Percentiles rank a stretch among this genome's conserved stretches.
Evolutionary conservation across 225 moss, liverwort and hornwort genomes (phyloP).

Genomic region (Straminergon stramineum): DNA sequence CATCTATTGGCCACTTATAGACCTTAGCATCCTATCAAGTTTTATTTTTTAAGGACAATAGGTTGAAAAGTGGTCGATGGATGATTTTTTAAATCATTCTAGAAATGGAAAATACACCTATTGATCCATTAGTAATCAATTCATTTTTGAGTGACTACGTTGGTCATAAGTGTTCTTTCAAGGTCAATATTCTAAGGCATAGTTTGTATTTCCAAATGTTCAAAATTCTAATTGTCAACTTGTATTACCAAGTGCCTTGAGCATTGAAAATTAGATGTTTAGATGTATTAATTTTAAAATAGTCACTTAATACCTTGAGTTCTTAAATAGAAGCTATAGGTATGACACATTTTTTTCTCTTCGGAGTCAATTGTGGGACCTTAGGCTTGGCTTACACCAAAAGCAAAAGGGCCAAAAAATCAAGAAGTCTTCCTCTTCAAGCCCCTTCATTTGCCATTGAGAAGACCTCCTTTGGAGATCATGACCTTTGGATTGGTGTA

Average conservation of each 20-base stretch:
- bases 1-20: not conserved
- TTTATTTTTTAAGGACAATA: not conserved
- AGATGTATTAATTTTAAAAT: not conserved
- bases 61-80: not conserved
- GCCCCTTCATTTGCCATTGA: not conserved
- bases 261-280: not conserved
- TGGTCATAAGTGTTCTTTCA: not conserved
- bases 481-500: not conserved
- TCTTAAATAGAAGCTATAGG: not conserved
- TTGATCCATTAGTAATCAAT: not conserved
- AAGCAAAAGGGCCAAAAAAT: not conserved
- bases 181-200: too few species aligned
- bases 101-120: not conserved
- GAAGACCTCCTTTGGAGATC: rapidly evolving
- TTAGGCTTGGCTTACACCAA: not conserved
- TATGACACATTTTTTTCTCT: not conserved
- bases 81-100: rapidly evolving
- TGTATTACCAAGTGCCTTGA: not conserved
- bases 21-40: not conserved
- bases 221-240: not conserved
- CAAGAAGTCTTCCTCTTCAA: not conserved
- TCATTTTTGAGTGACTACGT: not conserved
- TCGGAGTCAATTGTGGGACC: not conserved
- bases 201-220: not conserved
- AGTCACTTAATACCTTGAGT: not conserved